Evolutionary conservation across 345 rosid species (phyloP).

Genomic region (Chamaenerion angustifolium): DNA sequence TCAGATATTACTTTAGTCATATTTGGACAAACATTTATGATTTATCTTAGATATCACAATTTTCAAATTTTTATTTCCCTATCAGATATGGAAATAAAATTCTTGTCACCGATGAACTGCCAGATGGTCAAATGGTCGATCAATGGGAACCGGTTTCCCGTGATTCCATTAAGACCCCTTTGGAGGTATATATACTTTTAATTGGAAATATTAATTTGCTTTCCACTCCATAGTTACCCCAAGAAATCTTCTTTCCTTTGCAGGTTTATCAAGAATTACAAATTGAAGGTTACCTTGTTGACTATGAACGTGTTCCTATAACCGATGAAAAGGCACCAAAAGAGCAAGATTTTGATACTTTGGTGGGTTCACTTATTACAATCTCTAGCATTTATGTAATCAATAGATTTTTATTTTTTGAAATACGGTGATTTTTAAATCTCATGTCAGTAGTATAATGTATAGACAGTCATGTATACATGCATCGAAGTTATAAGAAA

Average conservation of each 20-base stretch:
- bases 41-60: constrained; percentile 10
- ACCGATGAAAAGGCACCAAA: constrained; percentile 96
- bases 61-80: constrained; percentile 14
- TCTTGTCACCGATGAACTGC: constrained; percentile 96
- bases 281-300: constrained; percentile 67
- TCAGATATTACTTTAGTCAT: neutral
- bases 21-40: constrained; percentile 4
- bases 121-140: constrained; percentile 98
- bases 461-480: no score
- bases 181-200: constrained; percentile 39
- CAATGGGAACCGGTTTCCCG: constrained; percentile 89
- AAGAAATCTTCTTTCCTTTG: constrained; percentile 13
- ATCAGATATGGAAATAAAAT: constrained; percentile 92
- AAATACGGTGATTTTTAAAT: no score
- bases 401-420: neutral
- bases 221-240: constrained; percentile 10
- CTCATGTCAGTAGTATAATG: no score
- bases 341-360: constrained; percentile 75
- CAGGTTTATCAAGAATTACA: constrained; percentile 87
- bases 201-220: neutral
- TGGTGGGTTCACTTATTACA: constrained; percentile 34
- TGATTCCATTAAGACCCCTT: constrained; percentile 84
- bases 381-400: neutral
- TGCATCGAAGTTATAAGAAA: constrained; percentile 7
- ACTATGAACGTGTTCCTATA: constrained; percentile 91